Conservation (phyloP, 2,329 filamentous ascomycete genomes). For the Aspergillus puulaauensis region DNA sequence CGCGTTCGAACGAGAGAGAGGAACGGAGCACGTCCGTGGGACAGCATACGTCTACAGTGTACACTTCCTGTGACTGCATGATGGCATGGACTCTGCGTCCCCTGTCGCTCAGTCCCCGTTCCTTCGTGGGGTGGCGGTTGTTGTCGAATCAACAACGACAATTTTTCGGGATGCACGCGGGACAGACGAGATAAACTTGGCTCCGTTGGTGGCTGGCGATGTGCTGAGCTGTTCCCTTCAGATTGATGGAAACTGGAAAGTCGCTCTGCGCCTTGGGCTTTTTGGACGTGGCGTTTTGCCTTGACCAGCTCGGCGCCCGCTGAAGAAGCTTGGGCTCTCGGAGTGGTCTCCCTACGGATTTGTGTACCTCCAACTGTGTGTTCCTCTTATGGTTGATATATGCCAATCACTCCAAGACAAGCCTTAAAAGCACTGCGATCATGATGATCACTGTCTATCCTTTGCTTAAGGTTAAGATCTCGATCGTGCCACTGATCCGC, state of each 20-base stretch:
- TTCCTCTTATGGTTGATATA: not conserved
- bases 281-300: slow-evolving; percentile 1
- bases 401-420: not conserved
- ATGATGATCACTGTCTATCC: slow-evolving; percentile 9
- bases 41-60: not conserved
- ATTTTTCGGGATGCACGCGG: not conserved
- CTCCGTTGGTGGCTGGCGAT: not conserved
- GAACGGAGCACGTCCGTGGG: not conserved
- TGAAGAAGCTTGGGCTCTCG: not conserved
- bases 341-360: not conserved
- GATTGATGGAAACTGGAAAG: not conserved
- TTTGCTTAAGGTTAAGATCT: slow-evolving; percentile 9
- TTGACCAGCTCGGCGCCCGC: not conserved
- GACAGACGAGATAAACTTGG: slow-evolving; percentile 13
- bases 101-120: slow-evolving; percentile 13
- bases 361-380: not conserved
- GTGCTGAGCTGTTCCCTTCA: slow-evolving; percentile 20
- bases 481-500: slow-evolving; percentile 6
- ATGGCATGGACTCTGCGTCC: not conserved
- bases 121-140: not conserved
- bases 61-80: too few relatives aligned
- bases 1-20: not conserved
- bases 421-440: slow-evolving; percentile 1
- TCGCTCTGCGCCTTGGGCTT: not conserved
- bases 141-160: slow-evolving; percentile 6